Evolutionary conservation across 495 filamentous ascomycete genomes (phyloP), one percentile per base, ranked within the genome.

Genomic region (Jackrogersella multiformis): DNA sequence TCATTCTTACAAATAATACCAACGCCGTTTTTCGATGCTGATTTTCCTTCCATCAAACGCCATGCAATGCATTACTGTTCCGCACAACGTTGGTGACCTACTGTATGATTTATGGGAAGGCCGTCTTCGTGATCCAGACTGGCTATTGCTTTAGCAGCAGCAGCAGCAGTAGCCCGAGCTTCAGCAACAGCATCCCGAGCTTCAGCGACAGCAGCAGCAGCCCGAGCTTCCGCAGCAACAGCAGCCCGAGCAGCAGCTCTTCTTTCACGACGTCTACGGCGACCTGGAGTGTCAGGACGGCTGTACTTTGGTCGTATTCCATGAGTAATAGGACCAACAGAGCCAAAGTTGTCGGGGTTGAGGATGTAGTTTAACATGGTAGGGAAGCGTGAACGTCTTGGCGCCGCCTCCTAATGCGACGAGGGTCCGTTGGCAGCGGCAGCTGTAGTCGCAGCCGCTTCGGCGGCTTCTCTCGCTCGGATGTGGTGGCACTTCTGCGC

Each of bases 371-470:
- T 42, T 18, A 13, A 2, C 16, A 16, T 42, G 9, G 3, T 36
- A 36, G n/a, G 34, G 16, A 20, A n/a, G 20, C 46, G 42, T 20
- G 12, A 23, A 42, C 23, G 12, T 34, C 1, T 10, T 28, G 57
- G 39, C 41, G 44, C 36, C 64, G 57, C 39, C 5, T 64, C 66
- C 67, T 70, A 70, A 21, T 54, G 61, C 61, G 61, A 70, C 42
- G 56, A 61, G 24, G 20, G 10, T 26, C 66, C 61, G 30, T 53
- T 53, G 20, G 18, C 46, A 10, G 24, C 28, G 4, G 46, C 46
- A 34, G 49, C 49, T n/a, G n/a, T n/a, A 20, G 30, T 16, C 4
- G 48, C 48, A 6, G 49, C 49, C 35, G 49, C 49, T 2, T 35
- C 24, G 12, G 48, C 48, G 26, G 56, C 56, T 42, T 42, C 30